These are phyloP conservation scores for Keithomyces neogunnii DNA, from an alignment of 2,329 filamentous ascomycete species.

Conservation along the genomic window DNA sequence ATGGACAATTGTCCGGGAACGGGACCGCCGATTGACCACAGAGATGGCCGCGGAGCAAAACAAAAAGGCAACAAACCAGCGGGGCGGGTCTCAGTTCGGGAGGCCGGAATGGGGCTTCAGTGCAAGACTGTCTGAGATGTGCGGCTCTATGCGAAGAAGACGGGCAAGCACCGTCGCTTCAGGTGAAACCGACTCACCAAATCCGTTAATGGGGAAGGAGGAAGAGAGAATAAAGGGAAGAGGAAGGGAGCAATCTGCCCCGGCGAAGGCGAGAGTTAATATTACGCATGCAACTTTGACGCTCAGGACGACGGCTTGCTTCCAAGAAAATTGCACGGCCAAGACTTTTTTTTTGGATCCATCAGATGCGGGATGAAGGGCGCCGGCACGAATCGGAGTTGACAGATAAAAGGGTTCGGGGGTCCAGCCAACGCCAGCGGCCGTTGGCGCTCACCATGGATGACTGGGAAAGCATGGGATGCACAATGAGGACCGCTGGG, in stretches of 20 bases:
- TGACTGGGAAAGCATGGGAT: not conserved
- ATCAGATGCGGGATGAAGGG: not conserved
- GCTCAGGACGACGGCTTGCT: not conserved
- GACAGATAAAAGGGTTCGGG: not conserved
- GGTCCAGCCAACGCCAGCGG: not conserved
- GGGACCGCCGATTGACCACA: not conserved
- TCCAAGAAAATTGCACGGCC: not conserved
- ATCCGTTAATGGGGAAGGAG: not conserved
- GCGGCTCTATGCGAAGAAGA: slow-evolving; percentile 1
- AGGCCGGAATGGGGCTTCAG: not conserved
- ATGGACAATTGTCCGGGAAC: not conserved
- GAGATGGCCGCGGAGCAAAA: not conserved
- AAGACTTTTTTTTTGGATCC: not conserved
- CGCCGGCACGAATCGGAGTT: slow-evolving; percentile 1
- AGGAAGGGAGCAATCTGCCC: not conserved
- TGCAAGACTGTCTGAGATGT: not conserved
- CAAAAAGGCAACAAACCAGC: not conserved
- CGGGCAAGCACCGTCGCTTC: not conserved
- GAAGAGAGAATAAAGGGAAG: not conserved
- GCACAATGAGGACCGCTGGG: not conserved
- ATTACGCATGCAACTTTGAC: not conserved
- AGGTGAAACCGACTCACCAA: not conserved
- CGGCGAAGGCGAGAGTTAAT: not conserved
- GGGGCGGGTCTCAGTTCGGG: slow-evolving; percentile 1
- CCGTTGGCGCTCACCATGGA: not conserved